Percentiles rank a stretch among this genome's conserved stretches.
Conservation (phyloP, 768 basidiomycete species). For the Boletus rubropictus region DNA sequence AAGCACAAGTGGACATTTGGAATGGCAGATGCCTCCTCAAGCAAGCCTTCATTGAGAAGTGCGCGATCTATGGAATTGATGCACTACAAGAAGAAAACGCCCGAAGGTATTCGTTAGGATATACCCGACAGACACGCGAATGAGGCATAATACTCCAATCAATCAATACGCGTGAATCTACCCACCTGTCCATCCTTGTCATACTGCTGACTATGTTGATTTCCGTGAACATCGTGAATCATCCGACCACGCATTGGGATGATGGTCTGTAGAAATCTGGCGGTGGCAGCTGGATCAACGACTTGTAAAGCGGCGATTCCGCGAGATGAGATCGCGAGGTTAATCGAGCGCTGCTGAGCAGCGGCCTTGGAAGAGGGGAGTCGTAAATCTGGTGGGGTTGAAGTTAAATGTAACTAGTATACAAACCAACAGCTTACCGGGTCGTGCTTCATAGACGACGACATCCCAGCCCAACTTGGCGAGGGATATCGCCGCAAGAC, state of each 20-base stretch:
- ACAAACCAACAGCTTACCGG: conserved; percentile 45
- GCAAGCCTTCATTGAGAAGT: conserved; percentile 78
- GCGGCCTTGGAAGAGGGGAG: conserved; percentile 61
- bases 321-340: conserved; percentile 90
- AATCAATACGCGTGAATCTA: conserved; percentile 18
- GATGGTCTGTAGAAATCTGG: conserved; percentile 65
- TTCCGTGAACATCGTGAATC: conserved; percentile 77
- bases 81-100: conserved; percentile 47
- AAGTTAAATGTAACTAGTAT: conserved; percentile 10
- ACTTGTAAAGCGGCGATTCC: conserved; percentile 84
- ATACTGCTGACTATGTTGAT: conserved; percentile 77
- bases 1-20: conserved; percentile 69
- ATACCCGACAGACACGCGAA: conserved; percentile 20
- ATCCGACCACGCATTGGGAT: conserved; percentile 96
- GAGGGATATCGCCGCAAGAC: conserved; percentile 80
- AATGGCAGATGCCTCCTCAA: conserved; percentile 63
- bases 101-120: conserved; percentile 23
- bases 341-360: conserved; percentile 83
- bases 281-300: conserved; percentile 65
- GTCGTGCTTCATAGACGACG: conserved; percentile 70
- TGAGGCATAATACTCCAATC: conserved; percentile 8
- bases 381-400: conserved; percentile 55
- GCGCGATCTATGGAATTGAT: conserved; percentile 93
- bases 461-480: conserved; percentile 85
- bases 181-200: conserved; percentile 84